phyloP scores from a whole-genome alignment of 371 early-diverging fungal species.

The Batkoa obscura region DNA sequence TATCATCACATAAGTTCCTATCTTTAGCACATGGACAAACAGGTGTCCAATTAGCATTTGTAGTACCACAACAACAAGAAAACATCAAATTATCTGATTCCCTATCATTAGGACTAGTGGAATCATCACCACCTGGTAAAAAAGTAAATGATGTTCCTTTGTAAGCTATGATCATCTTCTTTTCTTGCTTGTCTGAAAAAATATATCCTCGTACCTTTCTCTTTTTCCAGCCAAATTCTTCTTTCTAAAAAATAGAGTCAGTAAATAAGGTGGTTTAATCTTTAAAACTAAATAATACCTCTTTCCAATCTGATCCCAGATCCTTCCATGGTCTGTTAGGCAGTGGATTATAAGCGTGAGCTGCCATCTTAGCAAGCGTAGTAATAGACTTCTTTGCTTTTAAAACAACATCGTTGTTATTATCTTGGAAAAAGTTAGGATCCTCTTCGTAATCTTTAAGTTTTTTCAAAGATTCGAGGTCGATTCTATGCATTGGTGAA shows the following conservation, averaged over 20 bases:
- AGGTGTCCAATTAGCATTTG: constrained; percentile 53
- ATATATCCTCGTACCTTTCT: constrained; percentile 72
- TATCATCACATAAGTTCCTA: constrained; percentile 9
- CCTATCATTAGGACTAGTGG: constrained; percentile 25
- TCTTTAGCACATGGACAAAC: constrained; percentile 59
- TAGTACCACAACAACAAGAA: constrained; percentile 85
- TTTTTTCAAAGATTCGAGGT: too few relatives aligned
- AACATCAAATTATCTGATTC: constrained; percentile 78
- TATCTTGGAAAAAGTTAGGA: too few relatives aligned
- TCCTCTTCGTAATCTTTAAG: too few relatives aligned
- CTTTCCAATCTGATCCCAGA: constrained; percentile 1
- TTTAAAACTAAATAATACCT: not conserved
- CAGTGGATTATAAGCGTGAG: constrained; percentile 3
- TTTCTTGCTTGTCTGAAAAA: constrained; percentile 37
- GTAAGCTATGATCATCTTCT: constrained; percentile 48
- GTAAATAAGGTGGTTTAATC: too few relatives aligned
- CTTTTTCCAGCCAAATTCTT: constrained; percentile 61
- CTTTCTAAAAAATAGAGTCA: too few relatives aligned
- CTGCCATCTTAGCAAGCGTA: constrained; percentile 4
- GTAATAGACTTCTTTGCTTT: constrained; percentile 28
- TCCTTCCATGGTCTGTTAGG: constrained; percentile 5
- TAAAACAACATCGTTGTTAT: too few relatives aligned
- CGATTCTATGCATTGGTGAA: too few relatives aligned
- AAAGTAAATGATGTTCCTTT: constrained; percentile 70
- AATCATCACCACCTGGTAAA: constrained; percentile 37